Evolutionary conservation across 2,329 filamentous ascomycete genomes (phyloP), one percentile per base, ranked within the genome.

Genomic region (Leptographium wingfieldii): DNA sequence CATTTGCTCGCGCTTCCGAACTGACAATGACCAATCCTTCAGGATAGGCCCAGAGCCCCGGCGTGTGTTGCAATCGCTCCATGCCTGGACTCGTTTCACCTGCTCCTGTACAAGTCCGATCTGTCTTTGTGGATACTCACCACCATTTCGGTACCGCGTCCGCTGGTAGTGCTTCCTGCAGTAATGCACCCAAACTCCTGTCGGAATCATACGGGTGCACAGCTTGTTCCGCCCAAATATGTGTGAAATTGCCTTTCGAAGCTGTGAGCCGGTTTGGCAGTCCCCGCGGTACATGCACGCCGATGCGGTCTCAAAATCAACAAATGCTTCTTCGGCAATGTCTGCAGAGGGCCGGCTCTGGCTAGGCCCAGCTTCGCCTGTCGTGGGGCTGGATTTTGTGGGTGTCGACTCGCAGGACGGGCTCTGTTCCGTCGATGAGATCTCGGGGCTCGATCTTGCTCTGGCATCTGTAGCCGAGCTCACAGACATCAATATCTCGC

Each of bases 121-220:
- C 68, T 90, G 86, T 0, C 80, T 69, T 69, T 79, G 72, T 57
- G 82, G 81, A 69, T 87, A 82, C 27, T 84, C 78, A 40, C 77
- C 74, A 1, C 77, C 77, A 58, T 84, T 84, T n/a, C 86, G 79
- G 68, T 91, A 92, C 0, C 86, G 78, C 52, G 79, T 80, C 7
- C 88, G 82, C 71, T 94, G 90, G 69, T 94, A 94, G 68, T 92
- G 87, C 68, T 92, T 92, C 43, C 89, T 82, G 70, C 90, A 94
- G 68, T 83, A 86, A 67, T 86, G 82, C 0, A 90, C 82, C 88
- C 88, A 92, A 2, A 89, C 80, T 27, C 81, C 72, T 6, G 80
- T 73, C 0, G 87, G 87, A 56, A 94, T 88, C 53, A 78, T 76
- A 40, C 85, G 80, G 0, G 89, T 94, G 67, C 84, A 86, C 9